Conservation (phyloP, 305 asterid species). For the Stenogyne calaminthoides region DNA sequence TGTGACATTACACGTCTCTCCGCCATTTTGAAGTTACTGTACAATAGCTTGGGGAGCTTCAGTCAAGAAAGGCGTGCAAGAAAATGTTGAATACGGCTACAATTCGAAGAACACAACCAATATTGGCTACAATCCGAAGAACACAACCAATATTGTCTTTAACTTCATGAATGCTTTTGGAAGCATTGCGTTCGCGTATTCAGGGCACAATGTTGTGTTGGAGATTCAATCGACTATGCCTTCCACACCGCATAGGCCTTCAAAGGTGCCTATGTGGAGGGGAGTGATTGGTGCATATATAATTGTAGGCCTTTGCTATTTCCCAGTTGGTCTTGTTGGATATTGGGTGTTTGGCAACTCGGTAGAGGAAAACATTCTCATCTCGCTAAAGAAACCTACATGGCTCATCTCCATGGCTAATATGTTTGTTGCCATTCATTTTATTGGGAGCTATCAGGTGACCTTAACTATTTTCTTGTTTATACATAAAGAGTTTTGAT, state of each 20-base stretch:
- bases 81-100: conserved; percentile 1
- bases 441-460: conserved; percentile 58
- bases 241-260: conserved; percentile 39
- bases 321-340: conserved; percentile 57
- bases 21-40: background rate
- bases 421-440: conserved; percentile 45
- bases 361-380: conserved; percentile 37
- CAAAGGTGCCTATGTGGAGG: conserved; percentile 59
- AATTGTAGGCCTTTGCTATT: conserved; percentile 49
- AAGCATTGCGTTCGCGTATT: conserved; percentile 29
- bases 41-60: conserved; percentile 28
- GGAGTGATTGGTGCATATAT: conserved; percentile 55
- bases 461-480: no score
- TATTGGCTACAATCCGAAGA: no score
- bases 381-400: conserved; percentile 31
- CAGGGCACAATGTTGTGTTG: conserved; percentile 49
- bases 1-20: background rate
- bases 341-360: conserved; percentile 44
- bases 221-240: conserved; percentile 51
- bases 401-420: conserved; percentile 48
- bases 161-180: conserved; percentile 21
- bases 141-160: background rate
- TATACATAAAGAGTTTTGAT: no score
- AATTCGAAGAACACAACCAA: background rate
- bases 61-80: background rate